Conservation (phyloP, 176 grass and related monocot species). For the Hyparrhenia diplandra region DNA sequence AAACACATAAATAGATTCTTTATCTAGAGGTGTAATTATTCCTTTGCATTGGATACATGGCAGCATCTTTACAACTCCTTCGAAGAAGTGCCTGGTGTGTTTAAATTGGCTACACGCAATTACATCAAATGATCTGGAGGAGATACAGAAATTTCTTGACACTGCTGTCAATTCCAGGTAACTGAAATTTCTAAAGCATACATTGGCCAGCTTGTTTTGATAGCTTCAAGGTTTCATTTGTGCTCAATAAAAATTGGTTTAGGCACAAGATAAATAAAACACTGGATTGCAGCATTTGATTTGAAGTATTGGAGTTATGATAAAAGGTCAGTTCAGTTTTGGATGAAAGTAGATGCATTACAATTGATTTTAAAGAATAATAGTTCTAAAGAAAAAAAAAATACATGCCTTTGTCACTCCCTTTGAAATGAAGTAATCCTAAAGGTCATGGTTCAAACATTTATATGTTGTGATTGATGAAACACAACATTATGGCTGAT, state of each 20-base stretch:
- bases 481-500: not conserved
- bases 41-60: constrained; percentile 23
- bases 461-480: not conserved
- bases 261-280: not conserved
- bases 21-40: constrained; percentile 28
- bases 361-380: not conserved
- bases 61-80: constrained; percentile 95
- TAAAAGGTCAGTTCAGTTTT: not conserved
- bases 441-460: not conserved
- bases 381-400: not conserved
- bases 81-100: constrained; percentile 85
- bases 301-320: not conserved
- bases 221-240: not conserved
- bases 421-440: not conserved
- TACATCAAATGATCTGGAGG: constrained; percentile 91
- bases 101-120: constrained; percentile 95
- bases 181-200: constrained; percentile 9
- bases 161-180: constrained; percentile 93
- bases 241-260: not conserved
- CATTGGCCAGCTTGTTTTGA: not conserved
- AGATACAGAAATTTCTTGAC: constrained; percentile 97
- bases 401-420: not conserved
- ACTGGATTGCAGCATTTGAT: not conserved
- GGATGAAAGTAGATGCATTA: not conserved
- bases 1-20: not conserved